Base-by-base conservation (phyloP, 2,329 filamentous ascomycete genomes). In the Dothistroma septosporum region DNA sequence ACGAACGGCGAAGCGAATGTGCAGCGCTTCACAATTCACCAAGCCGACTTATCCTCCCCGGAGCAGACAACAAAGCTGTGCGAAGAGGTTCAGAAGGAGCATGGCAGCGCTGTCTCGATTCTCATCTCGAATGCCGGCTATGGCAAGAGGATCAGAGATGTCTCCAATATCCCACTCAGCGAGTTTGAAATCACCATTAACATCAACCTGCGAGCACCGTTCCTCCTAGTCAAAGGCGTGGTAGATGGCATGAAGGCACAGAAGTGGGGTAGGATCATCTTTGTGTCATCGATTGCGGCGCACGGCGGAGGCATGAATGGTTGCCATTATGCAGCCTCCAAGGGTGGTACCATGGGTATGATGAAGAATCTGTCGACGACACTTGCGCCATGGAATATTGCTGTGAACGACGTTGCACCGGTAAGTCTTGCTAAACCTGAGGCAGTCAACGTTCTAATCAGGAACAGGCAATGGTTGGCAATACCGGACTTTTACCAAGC, bases 371-470 rank as follows among this genome's bases (percentile, higher is more conserved):
- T 88, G 32, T 80, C 85, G 0, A 80, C 78, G 0, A 83, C 83
- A 50, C 78, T 87, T 22, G 85, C 84, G 1, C 78, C 80, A 58
- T 80, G 79, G 66, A 85, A 85, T 33, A 85, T 88, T 66, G 86
- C 85, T 14, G 84, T 87, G 59, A 88, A 88, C 61, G 85, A 87
- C 64, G 83, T 88, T n/a, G 84, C 85, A 2, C 86, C 86, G 0
- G 62, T 61, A 35, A 58, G 59, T 62, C 10, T 11, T 50, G 22
- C 3, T 2, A n/a, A 4, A 21, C 12, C 19, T 21, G 33, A 16
- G 33, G 11, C 10, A 35, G 22, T 54, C n/a, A 24, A 10, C 19
- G 7, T 46, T 24, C 57, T 53, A 33, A 58, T 12, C 16, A 10
- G 16, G 22, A 37, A 4, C 12, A 59, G 60, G 85, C 85, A 6